These are phyloP conservation scores for Trametes hirsuta DNA, from an alignment of 1,284 basidiomycete species.

Conservation along the genomic window DNA sequence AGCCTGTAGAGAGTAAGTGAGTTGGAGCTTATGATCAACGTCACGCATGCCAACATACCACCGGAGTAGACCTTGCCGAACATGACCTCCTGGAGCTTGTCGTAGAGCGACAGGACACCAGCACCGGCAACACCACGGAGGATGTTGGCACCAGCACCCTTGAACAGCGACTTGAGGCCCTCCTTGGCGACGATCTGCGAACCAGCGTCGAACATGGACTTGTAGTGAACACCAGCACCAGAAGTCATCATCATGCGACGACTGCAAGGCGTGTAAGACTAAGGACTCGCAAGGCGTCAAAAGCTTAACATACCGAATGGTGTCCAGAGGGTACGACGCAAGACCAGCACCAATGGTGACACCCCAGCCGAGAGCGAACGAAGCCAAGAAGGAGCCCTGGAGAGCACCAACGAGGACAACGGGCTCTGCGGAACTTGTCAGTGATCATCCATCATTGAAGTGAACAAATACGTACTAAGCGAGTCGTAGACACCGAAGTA, in stretches of 20 bases:
- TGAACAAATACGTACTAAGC: slow-evolving; percentile 61
- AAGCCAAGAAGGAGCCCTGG: slow-evolving; percentile 89
- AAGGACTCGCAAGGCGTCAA: no score
- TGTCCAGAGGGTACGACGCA: slow-evolving; percentile 94
- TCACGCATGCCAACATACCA: slow-evolving; percentile 37
- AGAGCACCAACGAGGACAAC: slow-evolving; percentile 89
- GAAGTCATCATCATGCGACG: slow-evolving; percentile 98
- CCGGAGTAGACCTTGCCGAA: slow-evolving; percentile 98
- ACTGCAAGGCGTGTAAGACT: slow-evolving; percentile 44
- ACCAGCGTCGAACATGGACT: slow-evolving; percentile 88
- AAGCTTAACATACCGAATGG: slow-evolving; percentile 69
- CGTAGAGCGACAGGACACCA: slow-evolving; percentile 93
- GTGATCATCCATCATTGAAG: not conserved
- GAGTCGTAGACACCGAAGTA: slow-evolving; percentile 97
- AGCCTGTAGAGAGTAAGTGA: slow-evolving; percentile 39
- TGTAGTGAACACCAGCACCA: slow-evolving; percentile 84
- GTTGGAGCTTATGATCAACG: not conserved
- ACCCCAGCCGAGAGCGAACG: slow-evolving; percentile 92
- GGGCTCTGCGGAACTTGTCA: slow-evolving; percentile 61
- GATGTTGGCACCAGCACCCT: slow-evolving; percentile 97
- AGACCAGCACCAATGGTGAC: slow-evolving; percentile 96
- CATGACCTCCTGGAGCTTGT: slow-evolving; percentile 89
- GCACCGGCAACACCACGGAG: slow-evolving; percentile 98
- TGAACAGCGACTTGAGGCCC: slow-evolving; percentile 89
- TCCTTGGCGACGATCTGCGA: slow-evolving; percentile 90